A percentile compares a stretch with the other conserved stretches of the same genome.
Evolutionary conservation across 169 alveolate genomes (phyloP).

Genomic region (Plasmodium ovale): DNA sequence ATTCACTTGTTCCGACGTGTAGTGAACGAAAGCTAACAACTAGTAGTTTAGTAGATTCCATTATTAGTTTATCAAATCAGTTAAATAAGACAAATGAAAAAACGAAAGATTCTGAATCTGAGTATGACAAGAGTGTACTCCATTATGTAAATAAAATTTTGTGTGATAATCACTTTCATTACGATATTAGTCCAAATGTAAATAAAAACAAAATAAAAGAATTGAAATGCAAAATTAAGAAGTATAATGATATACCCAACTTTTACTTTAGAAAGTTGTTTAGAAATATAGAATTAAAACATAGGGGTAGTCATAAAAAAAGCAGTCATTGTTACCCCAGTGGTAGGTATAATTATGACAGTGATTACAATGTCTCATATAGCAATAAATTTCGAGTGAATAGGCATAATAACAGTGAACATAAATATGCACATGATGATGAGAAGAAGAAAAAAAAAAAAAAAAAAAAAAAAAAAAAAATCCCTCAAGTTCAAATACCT

Average conservation of each 20-base stretch:
- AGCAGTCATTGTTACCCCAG: background rate
- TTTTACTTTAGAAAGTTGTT: slow-evolving; percentile 40
- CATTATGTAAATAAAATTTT: slow-evolving; percentile 43
- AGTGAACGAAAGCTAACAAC: slow-evolving; percentile 25
- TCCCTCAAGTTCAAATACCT: slow-evolving; percentile 8
- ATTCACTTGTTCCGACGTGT: background rate
- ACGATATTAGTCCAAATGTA: slow-evolving; percentile 20
- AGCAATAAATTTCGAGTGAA: background rate
- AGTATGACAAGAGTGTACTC: slow-evolving; percentile 43
- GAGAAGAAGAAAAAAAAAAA: background rate
- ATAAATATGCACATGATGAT: slow-evolving; percentile 14
- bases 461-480: background rate
- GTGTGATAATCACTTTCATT: slow-evolving; percentile 11
- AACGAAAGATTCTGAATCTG: slow-evolving; percentile 7
- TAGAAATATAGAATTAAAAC: slow-evolving; percentile 18
- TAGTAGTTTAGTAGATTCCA: slow-evolving; percentile 73
- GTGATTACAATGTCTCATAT: slow-evolving; percentile 22
- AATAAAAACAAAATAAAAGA: slow-evolving; percentile 35
- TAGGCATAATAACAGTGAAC: background rate
- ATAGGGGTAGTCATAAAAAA: slow-evolving; percentile 12
- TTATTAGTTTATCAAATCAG: slow-evolving; percentile 58
- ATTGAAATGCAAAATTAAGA: slow-evolving; percentile 30
- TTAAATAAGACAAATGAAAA: slow-evolving; percentile 27
- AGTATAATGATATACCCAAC: slow-evolving; percentile 31
- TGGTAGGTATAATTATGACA: background rate